phyloP scores from a whole-genome alignment of 352 stramenopile species.

The Phytophthora litchii region DNA sequence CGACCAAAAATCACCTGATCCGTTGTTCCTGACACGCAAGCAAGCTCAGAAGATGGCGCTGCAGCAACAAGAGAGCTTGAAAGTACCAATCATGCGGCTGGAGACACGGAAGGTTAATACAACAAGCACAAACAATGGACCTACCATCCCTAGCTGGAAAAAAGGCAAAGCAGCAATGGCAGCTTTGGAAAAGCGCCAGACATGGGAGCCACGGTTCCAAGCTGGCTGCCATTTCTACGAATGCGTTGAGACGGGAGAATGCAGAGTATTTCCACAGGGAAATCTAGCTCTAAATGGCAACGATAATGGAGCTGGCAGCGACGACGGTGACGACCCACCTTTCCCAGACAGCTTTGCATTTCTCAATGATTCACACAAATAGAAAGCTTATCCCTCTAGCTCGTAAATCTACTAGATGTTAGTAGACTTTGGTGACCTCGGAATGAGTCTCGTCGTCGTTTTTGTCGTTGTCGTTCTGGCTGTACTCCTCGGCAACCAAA shows the following conservation, averaged over 20 bases:
- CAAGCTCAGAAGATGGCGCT: conserved; percentile 73
- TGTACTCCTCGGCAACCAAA: conserved; percentile 69
- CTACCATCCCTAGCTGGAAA: conserved; percentile 40
- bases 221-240: conserved; percentile 83
- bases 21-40: conserved; percentile 79
- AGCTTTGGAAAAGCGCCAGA: conserved; percentile 30
- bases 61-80: conserved; percentile 49
- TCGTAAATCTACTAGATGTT: conserved; percentile 12
- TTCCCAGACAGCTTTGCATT: conserved; percentile 80
- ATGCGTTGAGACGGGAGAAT: conserved; percentile 72
- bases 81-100: conserved; percentile 51
- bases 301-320: conserved; percentile 22
- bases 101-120: conserved; percentile 38
- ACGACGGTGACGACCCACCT: conserved; percentile 41
- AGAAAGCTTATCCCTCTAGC: conserved; percentile 9
- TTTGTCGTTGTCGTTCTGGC: conserved; percentile 30
- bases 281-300: conserved; percentile 4
- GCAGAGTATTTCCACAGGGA: conserved; percentile 27
- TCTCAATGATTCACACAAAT: conserved; percentile 39
- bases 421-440: conserved; percentile 87
- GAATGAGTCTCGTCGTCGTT: conserved; percentile 40
- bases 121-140: conserved; percentile 15
- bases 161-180: conserved; percentile 47
- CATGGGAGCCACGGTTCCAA: conserved; percentile 67
- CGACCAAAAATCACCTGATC: conserved; percentile 54